Percentiles rank a stretch among this genome's conserved stretches.
Conservation (phyloP, 192 early-diverging fungal species). For the Mortierella alpina region DNA sequence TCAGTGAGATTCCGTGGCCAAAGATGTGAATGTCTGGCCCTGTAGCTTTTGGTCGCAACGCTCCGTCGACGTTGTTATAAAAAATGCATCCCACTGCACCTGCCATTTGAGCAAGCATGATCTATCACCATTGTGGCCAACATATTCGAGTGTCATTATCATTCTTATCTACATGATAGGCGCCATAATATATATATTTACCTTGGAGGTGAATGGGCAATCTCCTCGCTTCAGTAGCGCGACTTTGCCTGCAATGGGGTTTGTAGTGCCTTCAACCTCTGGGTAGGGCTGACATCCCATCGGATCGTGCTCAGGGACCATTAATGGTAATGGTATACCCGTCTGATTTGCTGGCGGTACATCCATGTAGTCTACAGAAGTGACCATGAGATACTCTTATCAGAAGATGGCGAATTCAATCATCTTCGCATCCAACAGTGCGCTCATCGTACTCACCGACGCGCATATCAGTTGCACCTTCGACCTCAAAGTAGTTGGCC, state of each 20-base stretch:
- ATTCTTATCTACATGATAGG: neutral
- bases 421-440: too few species aligned
- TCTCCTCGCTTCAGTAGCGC: slow-evolving; percentile 73
- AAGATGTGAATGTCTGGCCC: slow-evolving; percentile 61
- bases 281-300: slow-evolving; percentile 27
- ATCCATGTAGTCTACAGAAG: slow-evolving; percentile 36
- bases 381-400: neutral
- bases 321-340: slow-evolving; percentile 57
- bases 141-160: neutral
- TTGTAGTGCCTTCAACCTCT: neutral
- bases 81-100: slow-evolving; percentile 77
- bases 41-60: slow-evolving; percentile 11
- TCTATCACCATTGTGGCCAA: neutral
- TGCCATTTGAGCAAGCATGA: slow-evolving; percentile 55
- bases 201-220: slow-evolving; percentile 66
- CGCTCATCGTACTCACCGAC: slow-evolving; percentile 18
- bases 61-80: slow-evolving; percentile 60
- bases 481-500: slow-evolving; percentile 42
- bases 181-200: neutral
- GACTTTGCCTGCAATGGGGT: slow-evolving; percentile 56
- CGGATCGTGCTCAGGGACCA: slow-evolving; percentile 31
- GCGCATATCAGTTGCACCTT: slow-evolving; percentile 1
- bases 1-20: slow-evolving; percentile 63
- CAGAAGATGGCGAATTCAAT: neutral
- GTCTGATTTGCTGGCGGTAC: slow-evolving; percentile 26